Base-by-base conservation (phyloP, 2,329 filamentous ascomycete genomes). In the Verticillium alfalfae region DNA sequence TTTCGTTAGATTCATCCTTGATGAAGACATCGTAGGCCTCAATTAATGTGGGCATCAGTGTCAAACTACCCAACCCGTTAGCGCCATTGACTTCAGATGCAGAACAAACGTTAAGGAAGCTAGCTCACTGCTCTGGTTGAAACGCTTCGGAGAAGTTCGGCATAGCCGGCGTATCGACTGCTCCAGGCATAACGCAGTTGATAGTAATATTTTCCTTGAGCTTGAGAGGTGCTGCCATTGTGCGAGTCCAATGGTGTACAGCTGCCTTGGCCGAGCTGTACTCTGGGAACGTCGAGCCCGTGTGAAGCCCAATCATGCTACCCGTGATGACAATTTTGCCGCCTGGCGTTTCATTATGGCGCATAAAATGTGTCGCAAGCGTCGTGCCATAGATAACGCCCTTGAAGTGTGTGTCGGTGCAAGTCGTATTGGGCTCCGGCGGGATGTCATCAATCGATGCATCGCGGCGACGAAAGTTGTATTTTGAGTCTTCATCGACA, bases 291-390 rank as follows among this genome's bases (percentile, higher is more conserved):
- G 74, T 71, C 8, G 70, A 63, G 61, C 79, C 76, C 0, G 81
- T 78, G 57, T 78, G 77, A 1, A 82, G 65, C 1, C 71, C 77
- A 1, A 76, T 75, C 62, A 78, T 75, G 62, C 76, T 79, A 2
- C 73, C 73, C 0, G 79, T 82, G 4, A 75, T 72, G 15, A 81
- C 70, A 58, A 82, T 79, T 61, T 73, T 75, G 1, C 79, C 79
- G 2, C 77, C 78, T 0, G 74, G 74, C 0, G 68, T 69, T 2
- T 69, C 65, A 61, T 83, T 84, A 61, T 81, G 76, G 9, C 80
- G 73, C 81, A 84, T 83, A 67, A 81, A 84, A 65, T 84, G 80
- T 13, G 77, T 78, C 1, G 81, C 79, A 10, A 84, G 72, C 60
- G 76, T 74, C 1, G 75, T 78, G 3, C 80, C 79, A 60, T 83